Percentiles rank a stretch among this genome's conserved stretches.
phyloP scores from a whole-genome alignment of 371 early-diverging fungal species.

The Thermomucor indicae-seudaticae region DNA sequence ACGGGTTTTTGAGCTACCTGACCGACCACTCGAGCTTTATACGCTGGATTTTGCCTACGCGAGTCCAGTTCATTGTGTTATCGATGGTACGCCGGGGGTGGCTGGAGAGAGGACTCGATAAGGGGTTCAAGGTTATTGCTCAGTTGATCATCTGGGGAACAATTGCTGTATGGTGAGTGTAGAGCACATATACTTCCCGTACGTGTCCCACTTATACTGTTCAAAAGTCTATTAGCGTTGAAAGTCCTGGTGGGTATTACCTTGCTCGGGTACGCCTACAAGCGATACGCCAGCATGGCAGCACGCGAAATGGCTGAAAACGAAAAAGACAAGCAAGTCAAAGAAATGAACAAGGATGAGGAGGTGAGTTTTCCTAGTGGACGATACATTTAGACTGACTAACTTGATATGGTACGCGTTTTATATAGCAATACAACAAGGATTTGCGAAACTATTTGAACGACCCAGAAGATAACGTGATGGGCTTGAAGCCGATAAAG shows the following conservation, averaged over 20 bases:
- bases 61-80: constrained; percentile 22
- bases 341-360: constrained; percentile 57
- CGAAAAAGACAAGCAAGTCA: constrained; percentile 41
- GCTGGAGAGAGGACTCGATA: constrained; percentile 35
- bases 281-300: constrained; percentile 57
- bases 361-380: constrained; percentile 31
- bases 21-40: constrained; percentile 20
- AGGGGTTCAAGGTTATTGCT: constrained; percentile 17
- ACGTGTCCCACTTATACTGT: neutral
- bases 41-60: constrained; percentile 21
- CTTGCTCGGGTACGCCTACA: constrained; percentile 66
- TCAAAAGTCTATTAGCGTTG: constrained; percentile 50
- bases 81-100: constrained; percentile 28
- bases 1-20: constrained; percentile 16
- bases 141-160: constrained; percentile 15
- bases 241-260: constrained; percentile 74
- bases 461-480: constrained; percentile 36
- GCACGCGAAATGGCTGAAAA: constrained; percentile 50
- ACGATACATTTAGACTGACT: constrained; percentile 5
- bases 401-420: neutral
- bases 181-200: neutral
- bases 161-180: constrained; percentile 29
- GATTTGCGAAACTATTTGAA: constrained; percentile 23
- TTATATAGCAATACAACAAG: constrained; percentile 19
- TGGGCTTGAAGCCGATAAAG: constrained; percentile 36